Evolutionary conservation across 1,284 basidiomycete genomes (phyloP), one percentile per base, ranked within the genome.

Genomic region (Ceratobasidium papillatum): DNA sequence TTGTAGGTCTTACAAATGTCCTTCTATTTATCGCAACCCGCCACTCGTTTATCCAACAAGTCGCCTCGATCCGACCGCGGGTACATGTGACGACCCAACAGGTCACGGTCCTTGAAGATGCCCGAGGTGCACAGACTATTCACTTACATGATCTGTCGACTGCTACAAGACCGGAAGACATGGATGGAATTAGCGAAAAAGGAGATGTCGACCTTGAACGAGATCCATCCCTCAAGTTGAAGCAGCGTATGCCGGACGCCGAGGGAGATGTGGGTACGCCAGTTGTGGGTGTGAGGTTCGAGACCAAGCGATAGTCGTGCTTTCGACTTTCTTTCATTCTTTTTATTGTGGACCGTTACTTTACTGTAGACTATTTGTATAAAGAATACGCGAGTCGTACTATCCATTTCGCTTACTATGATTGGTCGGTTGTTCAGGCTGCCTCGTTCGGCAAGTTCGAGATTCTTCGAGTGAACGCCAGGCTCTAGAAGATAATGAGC

Each of bases 11-110:
- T 27, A 56, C 66, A 41, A 69, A 69, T 30, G 66, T 69, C 9
- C 66, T 69, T 58, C 47, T 69, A 19, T 69, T 69, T 25, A 69
- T 69, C 36, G 66, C 66, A 22, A 69, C 66, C 36, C 66, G 66
- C 2, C 66, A 69, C 41, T 69, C 66, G 5, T 69, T 69, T 58
- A 69, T 69, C 22, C 66, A 56, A 30, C 49, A 69, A 32, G 66
- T 56, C 8, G 52, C 66, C 25, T 30, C 51, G n/a, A 30, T 69
- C 38, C 51, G 51, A 34, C 66, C 66, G 11, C 52, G 51, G 14
- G 52, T 69, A 17, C 66, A 69, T 43, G 66, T 69, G 4, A 45
- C 52, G 8, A 69, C 66, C 3, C 66, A 69, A 14, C 66, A 69
- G 38, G 51, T 69, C n/a, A 69, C 66, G 12, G 52, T 69, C 27